These are phyloP conservation scores for Graphilbum ipis-grandicollis DNA, from an alignment of 2,329 filamentous ascomycete genomes.

Conservation along the genomic window DNA sequence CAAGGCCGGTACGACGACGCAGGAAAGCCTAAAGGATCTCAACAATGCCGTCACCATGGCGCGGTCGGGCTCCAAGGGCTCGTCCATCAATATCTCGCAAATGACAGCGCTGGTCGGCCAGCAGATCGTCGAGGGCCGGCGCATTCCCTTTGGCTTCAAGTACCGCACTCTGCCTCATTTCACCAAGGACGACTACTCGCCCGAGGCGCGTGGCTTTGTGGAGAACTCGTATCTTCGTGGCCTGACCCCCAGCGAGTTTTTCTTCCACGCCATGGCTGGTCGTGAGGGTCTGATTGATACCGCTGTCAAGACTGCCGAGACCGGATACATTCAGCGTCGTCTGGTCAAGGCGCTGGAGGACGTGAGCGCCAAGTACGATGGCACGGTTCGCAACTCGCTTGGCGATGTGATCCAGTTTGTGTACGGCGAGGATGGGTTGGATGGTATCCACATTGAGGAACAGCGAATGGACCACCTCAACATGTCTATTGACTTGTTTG, in stretches of 20 bases:
- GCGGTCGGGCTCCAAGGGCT: slow-evolving; percentile 91
- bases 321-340: slow-evolving; percentile 96
- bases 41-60: slow-evolving; percentile 98
- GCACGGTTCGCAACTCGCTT: slow-evolving; percentile 89
- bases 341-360: slow-evolving; percentile 97
- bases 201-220: slow-evolving; percentile 90
- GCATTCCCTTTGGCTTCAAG: slow-evolving; percentile 98
- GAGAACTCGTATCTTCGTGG: slow-evolving; percentile 97
- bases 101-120: slow-evolving; percentile 98
- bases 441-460: slow-evolving; percentile 84
- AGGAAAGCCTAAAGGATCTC: slow-evolving; percentile 80
- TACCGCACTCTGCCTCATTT: slow-evolving; percentile 95
- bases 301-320: slow-evolving; percentile 97
- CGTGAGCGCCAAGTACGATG: slow-evolving; percentile 93
- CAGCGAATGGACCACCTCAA: slow-evolving; percentile 78
- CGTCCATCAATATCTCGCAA: slow-evolving; percentile 97
- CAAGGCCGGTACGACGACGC: slow-evolving; percentile 80
- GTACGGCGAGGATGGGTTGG: slow-evolving; percentile 92
- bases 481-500: slow-evolving; percentile 61
- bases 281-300: slow-evolving; percentile 99
- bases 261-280: slow-evolving; percentile 99
- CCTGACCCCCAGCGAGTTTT: slow-evolving; percentile 89
- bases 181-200: slow-evolving; percentile 97
- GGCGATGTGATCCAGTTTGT: slow-evolving; percentile 95
- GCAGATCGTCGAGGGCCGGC: slow-evolving; percentile 95